These are phyloP conservation scores for Thymus quinquecostatus DNA, from an alignment of 257 asterid species.

Conservation along the genomic window DNA sequence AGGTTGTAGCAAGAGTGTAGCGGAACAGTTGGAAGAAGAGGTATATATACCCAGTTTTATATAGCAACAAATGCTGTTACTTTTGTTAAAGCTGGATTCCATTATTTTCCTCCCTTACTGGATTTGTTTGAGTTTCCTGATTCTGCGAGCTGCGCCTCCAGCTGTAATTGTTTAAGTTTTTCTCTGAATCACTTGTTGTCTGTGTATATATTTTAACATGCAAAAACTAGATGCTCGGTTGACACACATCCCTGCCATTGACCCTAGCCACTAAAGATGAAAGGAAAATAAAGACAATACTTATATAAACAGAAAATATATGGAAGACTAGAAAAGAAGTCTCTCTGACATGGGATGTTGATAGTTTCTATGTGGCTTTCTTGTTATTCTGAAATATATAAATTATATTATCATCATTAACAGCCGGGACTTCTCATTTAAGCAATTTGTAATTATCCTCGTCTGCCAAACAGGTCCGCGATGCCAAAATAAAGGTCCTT, in stretches of 20 bases:
- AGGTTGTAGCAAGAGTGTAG: slow-evolving; percentile 61
- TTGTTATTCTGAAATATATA: slow-evolving; percentile 16
- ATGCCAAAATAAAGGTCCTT: slow-evolving; percentile 87
- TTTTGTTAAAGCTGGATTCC: slow-evolving; percentile 3
- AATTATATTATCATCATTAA: slow-evolving; percentile 10
- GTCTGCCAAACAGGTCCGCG: slow-evolving; percentile 72
- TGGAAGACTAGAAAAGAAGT: slow-evolving; percentile 9
- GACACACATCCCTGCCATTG: not conserved
- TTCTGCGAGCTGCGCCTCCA: slow-evolving; percentile 21
- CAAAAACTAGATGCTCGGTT: slow-evolving; percentile 9
- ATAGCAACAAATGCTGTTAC: slow-evolving; percentile 9
- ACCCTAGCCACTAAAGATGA: not conserved
- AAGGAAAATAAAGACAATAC: not conserved
- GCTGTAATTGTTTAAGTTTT: not conserved
- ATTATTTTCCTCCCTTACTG: slow-evolving; percentile 9
- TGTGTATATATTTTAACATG: slow-evolving; percentile 6
- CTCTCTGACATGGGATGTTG: slow-evolving; percentile 9
- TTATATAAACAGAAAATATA: not conserved
- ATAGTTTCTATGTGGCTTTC: slow-evolving; percentile 15
- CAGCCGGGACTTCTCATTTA: slow-evolving; percentile 15
- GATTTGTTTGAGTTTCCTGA: slow-evolving; percentile 11
- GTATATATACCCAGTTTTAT: slow-evolving; percentile 41
- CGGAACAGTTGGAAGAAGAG: slow-evolving; percentile 85
- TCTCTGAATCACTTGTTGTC: not conserved
- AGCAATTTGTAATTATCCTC: slow-evolving; percentile 20